A percentile compares a stretch with the other conserved stretches of the same genome.
These are phyloP conservation scores for Neoboletus magnificus DNA, from an alignment of 768 basidiomycete species.

Conservation along the genomic window DNA sequence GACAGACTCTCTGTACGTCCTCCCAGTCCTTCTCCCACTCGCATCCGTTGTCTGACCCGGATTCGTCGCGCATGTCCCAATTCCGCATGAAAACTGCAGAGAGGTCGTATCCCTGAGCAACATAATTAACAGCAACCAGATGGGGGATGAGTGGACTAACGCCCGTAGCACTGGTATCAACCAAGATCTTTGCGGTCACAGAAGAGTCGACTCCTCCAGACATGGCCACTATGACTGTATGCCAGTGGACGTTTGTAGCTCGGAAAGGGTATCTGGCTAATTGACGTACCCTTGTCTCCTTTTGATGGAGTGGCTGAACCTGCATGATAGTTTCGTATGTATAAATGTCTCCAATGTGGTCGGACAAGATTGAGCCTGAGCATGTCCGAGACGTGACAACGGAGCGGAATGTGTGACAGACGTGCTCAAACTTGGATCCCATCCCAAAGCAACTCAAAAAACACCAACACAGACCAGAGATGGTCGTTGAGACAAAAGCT, in stretches of 20 bases:
- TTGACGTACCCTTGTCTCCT: slow-evolving; percentile 27
- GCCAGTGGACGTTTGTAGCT: neutral
- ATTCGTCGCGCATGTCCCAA: slow-evolving; percentile 88
- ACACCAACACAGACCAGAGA: slow-evolving; percentile 4
- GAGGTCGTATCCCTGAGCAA: slow-evolving; percentile 67
- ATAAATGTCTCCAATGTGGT: slow-evolving; percentile 2
- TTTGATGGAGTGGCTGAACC: slow-evolving; percentile 15
- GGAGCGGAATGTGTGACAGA: slow-evolving; percentile 2
- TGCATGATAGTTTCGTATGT: slow-evolving; percentile 17
- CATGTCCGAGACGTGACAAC: slow-evolving; percentile 7
- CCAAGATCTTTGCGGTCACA: slow-evolving; percentile 74
- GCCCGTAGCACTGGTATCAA: slow-evolving; percentile 40
- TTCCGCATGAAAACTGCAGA: slow-evolving; percentile 95
- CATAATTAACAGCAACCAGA: neutral
- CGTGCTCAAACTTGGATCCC: neutral
- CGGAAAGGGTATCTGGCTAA: neutral
- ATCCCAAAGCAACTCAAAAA: neutral
- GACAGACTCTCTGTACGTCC: slow-evolving; percentile 82
- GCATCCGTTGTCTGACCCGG: slow-evolving; percentile 74
- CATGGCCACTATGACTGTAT: slow-evolving; percentile 83
- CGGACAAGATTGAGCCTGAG: slow-evolving; percentile 8
- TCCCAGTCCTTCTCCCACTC: slow-evolving; percentile 97
- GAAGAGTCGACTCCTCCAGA: slow-evolving; percentile 96
- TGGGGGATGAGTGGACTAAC: slow-evolving; percentile 34
- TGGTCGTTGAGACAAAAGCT: slow-evolving; percentile 43